Evolutionary conservation across 106 monocot genomes (phyloP), one percentile per base, ranked within the genome.

Genomic region (Dendrobium nobile): DNA sequence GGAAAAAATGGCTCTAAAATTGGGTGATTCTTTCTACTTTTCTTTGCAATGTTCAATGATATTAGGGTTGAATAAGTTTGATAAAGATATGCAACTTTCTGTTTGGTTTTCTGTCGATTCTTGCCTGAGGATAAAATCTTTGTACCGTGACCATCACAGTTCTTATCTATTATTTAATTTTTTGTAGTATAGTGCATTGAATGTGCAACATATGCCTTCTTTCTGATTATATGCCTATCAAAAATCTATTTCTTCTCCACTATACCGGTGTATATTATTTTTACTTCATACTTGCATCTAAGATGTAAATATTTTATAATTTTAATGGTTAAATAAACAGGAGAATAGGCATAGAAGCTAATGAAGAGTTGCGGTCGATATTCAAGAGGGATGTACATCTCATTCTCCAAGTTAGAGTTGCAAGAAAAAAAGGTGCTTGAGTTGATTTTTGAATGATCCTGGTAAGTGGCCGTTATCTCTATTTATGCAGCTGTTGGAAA

Each of bases 1-100:
- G 98, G 98, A 48, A 99, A 95, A 75, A 95, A 95, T 83, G 98
- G 98, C 73, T 92, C 98, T 74, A 99, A 91, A 82, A 99, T 99
- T 56, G 98, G 98, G 98, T 99, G 91, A 76, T 67, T 31, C 4
- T 78, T 59, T 44, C 33, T 81, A 44, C 81, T 56, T 28, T 20
- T 48, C 47, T 79, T 37, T 31, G 27, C 0, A n/a, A 1, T 61
- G 18, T n/a, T 28, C 11, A 47, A 76, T 47, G 11, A 43, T 33
- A 47, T 76, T 24, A 45, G 24, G 47, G 47, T 19, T 20, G 1
- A 28, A 7, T 75, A 5, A n/a, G 26, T 7, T 76, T 72, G 15
- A 72, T 28, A 72, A 33, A 37, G 40, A 5, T 33, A 27, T 72
- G 16, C 11, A 72, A 40, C 16, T 72, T 18, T 74, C 7, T 17